Base-by-base conservation (phyloP, 257 asterid species). In the Echium plantagineum region DNA sequence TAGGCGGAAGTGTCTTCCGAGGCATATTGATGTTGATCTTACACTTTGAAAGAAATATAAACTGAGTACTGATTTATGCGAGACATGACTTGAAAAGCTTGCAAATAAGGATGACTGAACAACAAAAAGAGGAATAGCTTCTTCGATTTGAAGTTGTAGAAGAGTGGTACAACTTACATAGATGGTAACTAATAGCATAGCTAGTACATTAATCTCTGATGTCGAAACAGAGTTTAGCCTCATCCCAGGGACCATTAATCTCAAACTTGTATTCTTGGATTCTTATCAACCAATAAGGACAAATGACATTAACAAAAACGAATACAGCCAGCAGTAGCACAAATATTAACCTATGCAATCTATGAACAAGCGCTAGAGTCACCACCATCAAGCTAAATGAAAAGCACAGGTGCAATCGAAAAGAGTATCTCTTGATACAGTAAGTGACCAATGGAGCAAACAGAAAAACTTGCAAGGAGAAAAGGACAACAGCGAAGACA, bases 231-330 rank as follows among this genome's bases (percentile, higher is more conserved):
- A 91, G 94, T 75, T 84, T 91, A 54, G 98, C 95, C 84, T 91
- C 95, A 66, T 88, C 97, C 95, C 95, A 88, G 0, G 96, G 98
- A 28, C 98, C 96, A 80, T 88, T 88, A 47, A 88, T 88, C 93
- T 88, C 95, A 66, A 91, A 88, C 71, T 85, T 91, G 80, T 85
- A 88, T 78, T 81, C 85, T 65, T 85, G 95, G 74, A 91, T 84
- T 71, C 90, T 83, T 66, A 89, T 85, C 69, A 91, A 77, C 94
- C 96, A 91, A 72, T 85, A 84, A 6, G 97, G 98, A 71, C 97
- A 86, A 15, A 84, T 83, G 68, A 88, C 60, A 77, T 88, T 91
- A 35, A 88, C 89, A 52, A 85, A 86, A 54, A 78, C 76, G 72
- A 88, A 71, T 56, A 81, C 56, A 16, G 81, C 66, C 72, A 77